These are phyloP conservation scores for Echeveria elegans DNA, from an alignment of 164 flowering plant species.

Conservation along the genomic window DNA sequence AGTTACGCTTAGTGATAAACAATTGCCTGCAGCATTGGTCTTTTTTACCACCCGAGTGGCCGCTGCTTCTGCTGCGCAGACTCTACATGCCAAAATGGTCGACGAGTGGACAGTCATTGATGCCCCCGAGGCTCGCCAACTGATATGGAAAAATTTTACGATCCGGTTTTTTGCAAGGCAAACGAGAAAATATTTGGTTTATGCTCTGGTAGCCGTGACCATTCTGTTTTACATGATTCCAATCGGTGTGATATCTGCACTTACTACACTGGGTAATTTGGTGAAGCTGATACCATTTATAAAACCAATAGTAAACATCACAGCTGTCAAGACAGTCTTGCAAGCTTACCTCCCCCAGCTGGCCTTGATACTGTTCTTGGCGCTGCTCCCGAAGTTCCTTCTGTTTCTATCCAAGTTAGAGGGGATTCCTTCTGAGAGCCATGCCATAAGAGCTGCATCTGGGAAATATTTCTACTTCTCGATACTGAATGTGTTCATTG, in stretches of 20 bases:
- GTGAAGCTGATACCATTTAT: constrained; percentile 61
- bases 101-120: constrained; percentile 71
- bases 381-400: constrained; percentile 69
- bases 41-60: constrained; percentile 59
- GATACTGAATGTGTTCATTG: constrained; percentile 81
- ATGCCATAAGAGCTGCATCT: constrained; percentile 68
- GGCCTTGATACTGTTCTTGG: constrained; percentile 74
- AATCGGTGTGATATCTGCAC: constrained; percentile 61
- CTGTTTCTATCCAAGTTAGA: constrained; percentile 70
- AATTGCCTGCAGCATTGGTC: constrained; percentile 52
- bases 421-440: constrained; percentile 81
- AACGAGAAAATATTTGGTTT: constrained; percentile 50
- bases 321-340: constrained; percentile 49
- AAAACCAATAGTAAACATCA: constrained; percentile 41
- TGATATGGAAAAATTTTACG: constrained; percentile 64
- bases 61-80: constrained; percentile 75
- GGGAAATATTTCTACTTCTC: constrained; percentile 89
- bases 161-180: constrained; percentile 50
- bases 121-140: constrained; percentile 77
- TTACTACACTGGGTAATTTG: constrained; percentile 70
- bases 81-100: constrained; percentile 52
- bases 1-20: constrained; percentile 60
- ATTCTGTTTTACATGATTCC: constrained; percentile 86
- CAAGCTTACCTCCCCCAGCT: constrained; percentile 90
- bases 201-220: constrained; percentile 52